A percentile compares a stretch with the other conserved stretches of the same genome.
These are phyloP conservation scores for Lentinula detonsa DNA, from an alignment of 768 basidiomycete species.

Conservation along the genomic window DNA sequence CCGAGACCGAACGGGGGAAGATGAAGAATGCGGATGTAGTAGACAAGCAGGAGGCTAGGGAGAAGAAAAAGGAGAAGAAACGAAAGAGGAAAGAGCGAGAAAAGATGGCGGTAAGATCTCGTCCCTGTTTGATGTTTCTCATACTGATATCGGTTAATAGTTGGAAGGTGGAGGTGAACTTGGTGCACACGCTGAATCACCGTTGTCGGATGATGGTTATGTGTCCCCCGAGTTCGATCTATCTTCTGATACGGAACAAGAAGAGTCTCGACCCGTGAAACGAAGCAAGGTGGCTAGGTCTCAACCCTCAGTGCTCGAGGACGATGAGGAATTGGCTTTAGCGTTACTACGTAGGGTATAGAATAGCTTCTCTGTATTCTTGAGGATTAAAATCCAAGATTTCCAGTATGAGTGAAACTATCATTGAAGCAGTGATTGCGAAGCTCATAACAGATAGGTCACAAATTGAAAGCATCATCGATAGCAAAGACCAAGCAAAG, in stretches of 20 bases:
- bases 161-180: constrained; percentile 23
- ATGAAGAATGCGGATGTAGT: constrained; percentile 62
- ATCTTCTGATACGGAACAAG: constrained; percentile 28
- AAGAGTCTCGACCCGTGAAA: constrained; percentile 26
- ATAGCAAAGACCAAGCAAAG: background rate
- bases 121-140: background rate
- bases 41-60: constrained; percentile 81
- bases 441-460: background rate
- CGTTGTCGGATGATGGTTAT: constrained; percentile 56
- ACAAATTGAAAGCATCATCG: background rate
- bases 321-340: constrained; percentile 63
- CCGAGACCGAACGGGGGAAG: constrained; percentile 66
- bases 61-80: constrained; percentile 90
- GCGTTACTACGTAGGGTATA: constrained; percentile 35
- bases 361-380: no score
- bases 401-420: no score
- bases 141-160: constrained; percentile 9
- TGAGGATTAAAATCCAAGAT: no score
- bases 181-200: constrained; percentile 29
- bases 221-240: constrained; percentile 67
- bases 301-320: constrained; percentile 28
- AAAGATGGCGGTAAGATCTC: constrained; percentile 23
- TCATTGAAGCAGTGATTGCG: no score
- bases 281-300: constrained; percentile 17
- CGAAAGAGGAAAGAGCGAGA: constrained; percentile 83